phyloP scores from a whole-genome alignment of 1,284 basidiomycete genomes.

The Ganoderma leucocontextum region DNA sequence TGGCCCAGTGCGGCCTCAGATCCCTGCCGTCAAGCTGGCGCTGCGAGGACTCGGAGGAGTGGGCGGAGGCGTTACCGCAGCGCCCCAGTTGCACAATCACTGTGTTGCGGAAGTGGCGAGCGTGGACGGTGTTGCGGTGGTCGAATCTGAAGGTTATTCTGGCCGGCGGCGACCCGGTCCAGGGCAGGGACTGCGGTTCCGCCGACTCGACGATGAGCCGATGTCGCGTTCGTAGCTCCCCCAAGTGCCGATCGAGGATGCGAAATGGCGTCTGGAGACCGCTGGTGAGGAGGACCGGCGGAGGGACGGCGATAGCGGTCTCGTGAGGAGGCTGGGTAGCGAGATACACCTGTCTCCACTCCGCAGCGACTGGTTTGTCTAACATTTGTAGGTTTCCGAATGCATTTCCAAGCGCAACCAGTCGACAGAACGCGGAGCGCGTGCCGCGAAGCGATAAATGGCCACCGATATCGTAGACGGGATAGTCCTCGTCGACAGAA shows the following conservation, averaged over 20 bases:
- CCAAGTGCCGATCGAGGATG: neutral
- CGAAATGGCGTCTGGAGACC: neutral
- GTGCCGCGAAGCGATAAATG: neutral
- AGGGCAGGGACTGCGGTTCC: neutral
- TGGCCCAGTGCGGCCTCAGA: neutral
- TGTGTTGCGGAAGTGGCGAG: neutral
- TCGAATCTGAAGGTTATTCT: slow-evolving; percentile 1
- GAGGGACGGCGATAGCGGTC: neutral
- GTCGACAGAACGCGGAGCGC: neutral
- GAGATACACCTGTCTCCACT: slow-evolving; percentile 1
- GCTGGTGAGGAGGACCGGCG: neutral
- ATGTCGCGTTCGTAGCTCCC: neutral
- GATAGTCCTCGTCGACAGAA: neutral
- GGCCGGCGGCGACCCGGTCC: neutral
- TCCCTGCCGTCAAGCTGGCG: neutral
- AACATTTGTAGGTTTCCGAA: neutral
- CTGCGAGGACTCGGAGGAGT: neutral
- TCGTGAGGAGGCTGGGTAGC: neutral
- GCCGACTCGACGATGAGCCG: neutral
- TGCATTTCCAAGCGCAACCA: neutral
- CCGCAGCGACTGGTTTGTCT: neutral
- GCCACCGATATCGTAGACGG: neutral
- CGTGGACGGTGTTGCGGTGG: neutral
- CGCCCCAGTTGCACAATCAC: neutral
- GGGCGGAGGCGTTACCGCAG: neutral